A percentile compares a stretch with the other conserved stretches of the same genome.
phyloP scores from a whole-genome alignment of 148 eudicot genomes.

The Diospyros lotus region DNA sequence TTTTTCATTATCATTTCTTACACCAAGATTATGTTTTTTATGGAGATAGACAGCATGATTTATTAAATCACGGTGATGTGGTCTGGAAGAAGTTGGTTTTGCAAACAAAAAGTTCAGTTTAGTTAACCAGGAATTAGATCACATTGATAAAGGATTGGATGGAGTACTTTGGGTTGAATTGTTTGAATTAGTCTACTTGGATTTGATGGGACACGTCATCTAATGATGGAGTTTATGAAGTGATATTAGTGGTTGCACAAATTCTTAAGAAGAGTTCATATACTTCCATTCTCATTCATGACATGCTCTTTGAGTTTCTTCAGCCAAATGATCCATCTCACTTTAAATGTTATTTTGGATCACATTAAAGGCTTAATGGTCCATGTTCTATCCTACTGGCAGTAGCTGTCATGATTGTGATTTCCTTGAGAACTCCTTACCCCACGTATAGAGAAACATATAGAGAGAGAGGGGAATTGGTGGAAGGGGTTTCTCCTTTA shows the following conservation, averaged over 20 bases:
- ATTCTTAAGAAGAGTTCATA: constrained; percentile 3
- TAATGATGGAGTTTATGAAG: background rate
- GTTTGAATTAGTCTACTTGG: background rate
- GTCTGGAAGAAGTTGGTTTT: background rate
- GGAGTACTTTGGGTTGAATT: background rate
- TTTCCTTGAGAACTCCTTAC: constrained; percentile 3
- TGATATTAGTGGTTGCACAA: background rate
- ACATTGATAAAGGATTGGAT: background rate
- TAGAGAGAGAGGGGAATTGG: background rate
- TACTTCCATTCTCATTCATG: background rate
- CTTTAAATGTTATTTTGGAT: background rate
- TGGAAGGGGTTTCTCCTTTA: background rate
- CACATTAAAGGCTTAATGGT: background rate
- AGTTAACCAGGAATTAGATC: background rate
- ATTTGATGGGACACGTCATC: background rate
- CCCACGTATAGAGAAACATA: background rate
- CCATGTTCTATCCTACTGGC: background rate
- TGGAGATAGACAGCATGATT: background rate
- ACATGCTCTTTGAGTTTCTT: background rate
- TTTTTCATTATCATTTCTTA: too few relatives aligned
- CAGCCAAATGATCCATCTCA: background rate
- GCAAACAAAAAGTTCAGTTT: background rate
- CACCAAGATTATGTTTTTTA: background rate
- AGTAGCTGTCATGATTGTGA: background rate
- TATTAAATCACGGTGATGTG: background rate